Conservation (phyloP, 768 basidiomycete species). For the Steccherinum ochraceum region DNA sequence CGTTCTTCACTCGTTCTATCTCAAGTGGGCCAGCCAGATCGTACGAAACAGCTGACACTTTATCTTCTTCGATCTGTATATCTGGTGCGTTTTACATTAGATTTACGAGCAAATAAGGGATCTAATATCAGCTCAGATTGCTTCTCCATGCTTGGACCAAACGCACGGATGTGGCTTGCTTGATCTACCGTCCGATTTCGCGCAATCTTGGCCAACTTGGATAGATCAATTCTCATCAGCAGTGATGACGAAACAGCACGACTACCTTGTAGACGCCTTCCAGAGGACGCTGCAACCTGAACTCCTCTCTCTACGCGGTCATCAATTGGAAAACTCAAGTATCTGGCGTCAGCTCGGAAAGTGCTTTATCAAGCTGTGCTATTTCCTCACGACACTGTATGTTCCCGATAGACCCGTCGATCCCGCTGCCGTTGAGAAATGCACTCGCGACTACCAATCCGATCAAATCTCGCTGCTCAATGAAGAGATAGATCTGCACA, state of each 20-base stretch:
- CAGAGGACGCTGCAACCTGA: not conserved
- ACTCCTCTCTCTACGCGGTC: not conserved
- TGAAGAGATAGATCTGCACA: constrained; percentile 49
- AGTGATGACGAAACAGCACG: too few species aligned
- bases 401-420: constrained; percentile 85
- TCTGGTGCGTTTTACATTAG: too few species aligned
- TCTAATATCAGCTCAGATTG: too few species aligned
- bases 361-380: constrained; percentile 57
- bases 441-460: constrained; percentile 35
- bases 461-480: constrained; percentile 34
- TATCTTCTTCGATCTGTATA: too few species aligned
- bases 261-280: not conserved
- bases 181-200: too few species aligned
- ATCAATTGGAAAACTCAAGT: not conserved
- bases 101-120: too few species aligned
- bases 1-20: constrained; percentile 6
- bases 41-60: too few species aligned
- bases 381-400: constrained; percentile 60
- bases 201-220: too few species aligned
- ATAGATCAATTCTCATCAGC: too few species aligned
- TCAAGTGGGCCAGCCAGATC: too few species aligned
- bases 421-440: constrained; percentile 63
- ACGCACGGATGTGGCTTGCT: too few species aligned
- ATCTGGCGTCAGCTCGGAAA: constrained; percentile 21
- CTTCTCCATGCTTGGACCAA: too few species aligned